Conservation (phyloP, 305 asterid genomes). For the Fraxinus velutina region DNA sequence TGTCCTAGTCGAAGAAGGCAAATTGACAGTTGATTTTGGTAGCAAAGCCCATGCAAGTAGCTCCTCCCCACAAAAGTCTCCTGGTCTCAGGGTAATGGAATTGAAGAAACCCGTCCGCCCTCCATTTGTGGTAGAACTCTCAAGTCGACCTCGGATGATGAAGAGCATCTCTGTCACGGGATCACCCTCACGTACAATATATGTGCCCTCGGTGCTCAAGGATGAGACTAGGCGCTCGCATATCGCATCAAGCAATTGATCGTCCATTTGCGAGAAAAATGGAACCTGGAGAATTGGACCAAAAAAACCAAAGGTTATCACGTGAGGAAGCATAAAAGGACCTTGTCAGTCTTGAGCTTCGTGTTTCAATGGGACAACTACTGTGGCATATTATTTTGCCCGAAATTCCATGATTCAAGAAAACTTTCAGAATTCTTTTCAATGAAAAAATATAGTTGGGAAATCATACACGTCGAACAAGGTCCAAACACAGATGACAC, state of each 20-base stretch:
- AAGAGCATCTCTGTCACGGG: conserved; percentile 90
- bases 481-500: conserved; percentile 94
- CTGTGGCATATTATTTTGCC: not conserved
- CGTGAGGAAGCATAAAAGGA: not conserved
- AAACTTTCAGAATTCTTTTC: not conserved
- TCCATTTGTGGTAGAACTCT: conserved; percentile 87
- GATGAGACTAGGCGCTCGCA: conserved; percentile 80
- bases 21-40: conserved; percentile 66
- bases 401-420: not conserved
- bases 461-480: conserved; percentile 79
- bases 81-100: conserved; percentile 70
- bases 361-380: not conserved
- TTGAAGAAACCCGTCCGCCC: conserved; percentile 92
- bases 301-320: not conserved
- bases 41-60: conserved; percentile 92
- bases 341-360: not conserved
- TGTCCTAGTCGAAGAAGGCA: conserved; percentile 86
- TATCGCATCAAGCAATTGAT: conserved; percentile 87
- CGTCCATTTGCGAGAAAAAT: conserved; percentile 92
- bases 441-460: conserved; percentile 14
- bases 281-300: conserved; percentile 53
- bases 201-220: conserved; percentile 78
- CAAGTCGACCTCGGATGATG: conserved; percentile 82
- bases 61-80: conserved; percentile 95
- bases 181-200: conserved; percentile 94